Evolutionary conservation across 1,284 basidiomycete species (phyloP).

Genomic region (Austroboletus niveus): DNA sequence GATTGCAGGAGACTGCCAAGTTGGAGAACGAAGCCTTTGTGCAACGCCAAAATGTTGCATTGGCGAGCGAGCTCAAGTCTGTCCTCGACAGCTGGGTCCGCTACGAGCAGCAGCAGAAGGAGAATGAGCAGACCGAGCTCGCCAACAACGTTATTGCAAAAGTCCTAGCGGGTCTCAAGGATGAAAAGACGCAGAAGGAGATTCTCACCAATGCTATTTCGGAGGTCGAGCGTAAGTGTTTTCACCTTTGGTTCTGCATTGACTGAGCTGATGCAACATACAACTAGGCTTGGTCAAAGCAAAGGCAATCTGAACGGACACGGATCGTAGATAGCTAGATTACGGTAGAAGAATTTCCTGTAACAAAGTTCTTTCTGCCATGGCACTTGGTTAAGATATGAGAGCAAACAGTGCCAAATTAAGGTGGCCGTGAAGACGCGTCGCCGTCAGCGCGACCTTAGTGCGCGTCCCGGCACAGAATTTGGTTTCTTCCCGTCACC

Average conservation of each 20-base stretch:
- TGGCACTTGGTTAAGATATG: not conserved
- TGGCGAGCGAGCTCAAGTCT: slow-evolving; percentile 88
- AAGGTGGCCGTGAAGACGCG: slow-evolving; percentile 38
- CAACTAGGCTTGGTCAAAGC: slow-evolving; percentile 63
- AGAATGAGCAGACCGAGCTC: slow-evolving; percentile 92
- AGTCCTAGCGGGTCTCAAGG: slow-evolving; percentile 79
- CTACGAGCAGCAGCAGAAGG: slow-evolving; percentile 95
- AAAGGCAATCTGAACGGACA: slow-evolving; percentile 56
- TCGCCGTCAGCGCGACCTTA: slow-evolving; percentile 7
- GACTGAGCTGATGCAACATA: slow-evolving; percentile 11
- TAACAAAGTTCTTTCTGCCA: slow-evolving; percentile 8
- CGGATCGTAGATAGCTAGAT: slow-evolving; percentile 24
- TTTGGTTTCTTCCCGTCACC: slow-evolving; percentile 5
- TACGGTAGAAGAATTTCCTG: slow-evolving; percentile 19
- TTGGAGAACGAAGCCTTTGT: slow-evolving; percentile 91
- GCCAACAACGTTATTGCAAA: slow-evolving; percentile 86
- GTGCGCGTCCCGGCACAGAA: slow-evolving; percentile 14
- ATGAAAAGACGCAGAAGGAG: slow-evolving; percentile 93
- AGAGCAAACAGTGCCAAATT: slow-evolving; percentile 34
- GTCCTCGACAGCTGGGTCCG: slow-evolving; percentile 99
- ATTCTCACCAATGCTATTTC: slow-evolving; percentile 82
- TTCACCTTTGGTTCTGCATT: not conserved
- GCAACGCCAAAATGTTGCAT: slow-evolving; percentile 84
- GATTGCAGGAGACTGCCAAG: slow-evolving; percentile 80
- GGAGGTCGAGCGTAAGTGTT: slow-evolving; percentile 88